These are phyloP conservation scores for Neonectria sp. DNA, from an alignment of 2,329 filamentous ascomycete genomes.

Conservation along the genomic window DNA sequence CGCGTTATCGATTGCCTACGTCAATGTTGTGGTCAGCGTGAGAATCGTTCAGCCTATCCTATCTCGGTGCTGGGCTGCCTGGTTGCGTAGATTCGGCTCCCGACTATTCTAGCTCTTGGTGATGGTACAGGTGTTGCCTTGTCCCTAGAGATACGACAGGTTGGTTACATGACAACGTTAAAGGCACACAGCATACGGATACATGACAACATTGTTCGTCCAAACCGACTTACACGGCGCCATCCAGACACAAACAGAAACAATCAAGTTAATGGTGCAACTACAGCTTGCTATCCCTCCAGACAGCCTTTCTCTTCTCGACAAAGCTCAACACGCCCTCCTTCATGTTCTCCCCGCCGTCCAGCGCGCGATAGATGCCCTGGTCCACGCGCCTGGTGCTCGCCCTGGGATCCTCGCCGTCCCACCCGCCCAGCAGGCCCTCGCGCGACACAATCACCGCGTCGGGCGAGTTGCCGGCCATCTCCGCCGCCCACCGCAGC, in stretches of 20 bases:
- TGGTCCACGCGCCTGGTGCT: constrained; percentile 71
- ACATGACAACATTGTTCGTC: not conserved
- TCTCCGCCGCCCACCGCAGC: constrained; percentile 71
- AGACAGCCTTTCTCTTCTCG: constrained; percentile 79
- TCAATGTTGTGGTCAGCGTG: not conserved
- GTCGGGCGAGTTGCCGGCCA: constrained; percentile 81
- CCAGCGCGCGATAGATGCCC: constrained; percentile 71
- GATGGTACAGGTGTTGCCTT: too few species aligned
- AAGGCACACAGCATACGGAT: not conserved
- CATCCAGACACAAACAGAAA: too few species aligned
- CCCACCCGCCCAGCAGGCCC: constrained; percentile 81
- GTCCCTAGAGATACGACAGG: too few species aligned
- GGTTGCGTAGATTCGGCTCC: not conserved
- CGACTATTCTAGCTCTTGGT: too few species aligned
- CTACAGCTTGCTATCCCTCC: constrained; percentile 75
- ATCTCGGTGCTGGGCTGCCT: not conserved
- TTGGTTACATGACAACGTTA: too few species aligned
- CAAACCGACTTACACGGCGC: not conserved
- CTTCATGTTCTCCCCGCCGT: constrained; percentile 79
- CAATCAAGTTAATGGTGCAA: too few species aligned
- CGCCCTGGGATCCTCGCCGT: constrained; percentile 75
- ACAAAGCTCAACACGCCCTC: constrained; percentile 84
- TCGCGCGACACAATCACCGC: constrained; percentile 81
- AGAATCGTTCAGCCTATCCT: not conserved
- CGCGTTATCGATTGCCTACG: not conserved